phyloP scores from a whole-genome alignment of 1,284 basidiomycete species.

The Rhizoctonia solani region DNA sequence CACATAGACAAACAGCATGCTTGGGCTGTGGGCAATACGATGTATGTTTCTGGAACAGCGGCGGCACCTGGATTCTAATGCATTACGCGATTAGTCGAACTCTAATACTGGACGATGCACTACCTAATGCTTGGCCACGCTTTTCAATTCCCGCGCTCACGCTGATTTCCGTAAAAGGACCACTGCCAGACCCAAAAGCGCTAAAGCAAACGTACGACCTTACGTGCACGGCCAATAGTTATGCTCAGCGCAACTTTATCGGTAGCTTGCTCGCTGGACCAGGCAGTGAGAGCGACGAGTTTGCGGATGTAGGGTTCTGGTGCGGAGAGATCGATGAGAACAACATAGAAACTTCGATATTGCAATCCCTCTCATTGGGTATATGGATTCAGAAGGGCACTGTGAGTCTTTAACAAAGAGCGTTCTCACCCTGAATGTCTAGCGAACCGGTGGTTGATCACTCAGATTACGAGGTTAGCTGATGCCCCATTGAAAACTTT shows the following conservation, averaged over 20 bases:
- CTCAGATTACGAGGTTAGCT: conserved; percentile 19
- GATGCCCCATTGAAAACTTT: conserved; percentile 10
- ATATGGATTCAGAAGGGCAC: conserved; percentile 27
- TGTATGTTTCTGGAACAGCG: not conserved
- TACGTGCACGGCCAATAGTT: conserved; percentile 25
- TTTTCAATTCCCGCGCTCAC: conserved; percentile 21
- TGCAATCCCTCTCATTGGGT: conserved; percentile 28
- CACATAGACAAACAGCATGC: conserved; percentile 6
- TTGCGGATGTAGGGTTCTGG: conserved; percentile 33
- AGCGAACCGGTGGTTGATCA: not conserved
- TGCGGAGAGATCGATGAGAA: conserved; percentile 30
- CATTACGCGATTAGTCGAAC: not conserved
- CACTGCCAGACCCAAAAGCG: conserved; percentile 5
- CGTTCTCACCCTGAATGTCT: not conserved
- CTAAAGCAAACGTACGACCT: conserved; percentile 30
- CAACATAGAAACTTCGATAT: conserved; percentile 13
- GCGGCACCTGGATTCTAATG: not conserved
- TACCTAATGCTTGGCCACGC: conserved; percentile 10
- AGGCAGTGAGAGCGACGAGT: conserved; percentile 39
- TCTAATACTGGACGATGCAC: not conserved
- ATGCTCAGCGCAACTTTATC: conserved; percentile 16
- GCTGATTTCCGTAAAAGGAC: conserved; percentile 7
- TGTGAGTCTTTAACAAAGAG: conserved; percentile 8
- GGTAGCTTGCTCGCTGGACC: conserved; percentile 36
- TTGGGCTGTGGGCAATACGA: conserved; percentile 13